Evolutionary conservation across 2,329 filamentous ascomycete genomes (phyloP).

Genomic region (Rhynchosporium graminicola): DNA sequence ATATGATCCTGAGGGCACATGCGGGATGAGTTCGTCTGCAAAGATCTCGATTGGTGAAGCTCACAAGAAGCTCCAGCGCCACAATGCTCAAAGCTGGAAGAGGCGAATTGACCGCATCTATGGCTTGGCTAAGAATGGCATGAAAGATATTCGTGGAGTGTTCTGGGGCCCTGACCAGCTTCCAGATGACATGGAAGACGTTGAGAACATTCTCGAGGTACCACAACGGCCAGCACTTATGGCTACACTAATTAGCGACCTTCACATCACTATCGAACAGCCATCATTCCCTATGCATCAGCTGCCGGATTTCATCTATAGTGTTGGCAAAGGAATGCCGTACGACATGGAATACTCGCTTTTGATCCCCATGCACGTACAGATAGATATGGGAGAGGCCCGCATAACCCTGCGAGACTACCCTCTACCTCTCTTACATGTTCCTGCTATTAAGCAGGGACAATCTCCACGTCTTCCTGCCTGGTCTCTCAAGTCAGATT

Average conservation of each 20-base stretch:
- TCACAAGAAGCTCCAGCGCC: constrained; percentile 69
- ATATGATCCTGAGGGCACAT: constrained; percentile 81
- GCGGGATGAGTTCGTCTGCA: constrained; percentile 69
- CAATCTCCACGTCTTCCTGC: constrained; percentile 81
- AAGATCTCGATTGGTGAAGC: constrained; percentile 78
- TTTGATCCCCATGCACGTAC: constrained; percentile 84
- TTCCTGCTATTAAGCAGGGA: constrained; percentile 76
- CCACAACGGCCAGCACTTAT: constrained; percentile 83
- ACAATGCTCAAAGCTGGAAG: constrained; percentile 92
- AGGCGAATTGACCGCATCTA: constrained; percentile 80
- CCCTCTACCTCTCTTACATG: constrained; percentile 86
- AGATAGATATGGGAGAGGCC: constrained; percentile 87
- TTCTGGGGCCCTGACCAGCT: constrained; percentile 83
- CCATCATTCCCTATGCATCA: constrained; percentile 85
- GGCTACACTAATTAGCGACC: constrained; percentile 76
- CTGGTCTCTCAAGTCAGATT: constrained; percentile 82
- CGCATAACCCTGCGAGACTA: constrained; percentile 89
- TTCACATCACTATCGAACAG: constrained; percentile 85
- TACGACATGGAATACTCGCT: constrained; percentile 87
- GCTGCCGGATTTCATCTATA: constrained; percentile 80
- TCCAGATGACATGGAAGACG: constrained; percentile 78
- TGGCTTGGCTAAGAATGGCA: constrained; percentile 67
- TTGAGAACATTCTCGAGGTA: constrained; percentile 82
- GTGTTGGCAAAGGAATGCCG: constrained; percentile 96
- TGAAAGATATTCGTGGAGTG: constrained; percentile 74